Evolutionary conservation across 1,139 yeast species (phyloP), one percentile per base, ranked within the genome.

Genomic region (Debaryomyces fabryi): DNA sequence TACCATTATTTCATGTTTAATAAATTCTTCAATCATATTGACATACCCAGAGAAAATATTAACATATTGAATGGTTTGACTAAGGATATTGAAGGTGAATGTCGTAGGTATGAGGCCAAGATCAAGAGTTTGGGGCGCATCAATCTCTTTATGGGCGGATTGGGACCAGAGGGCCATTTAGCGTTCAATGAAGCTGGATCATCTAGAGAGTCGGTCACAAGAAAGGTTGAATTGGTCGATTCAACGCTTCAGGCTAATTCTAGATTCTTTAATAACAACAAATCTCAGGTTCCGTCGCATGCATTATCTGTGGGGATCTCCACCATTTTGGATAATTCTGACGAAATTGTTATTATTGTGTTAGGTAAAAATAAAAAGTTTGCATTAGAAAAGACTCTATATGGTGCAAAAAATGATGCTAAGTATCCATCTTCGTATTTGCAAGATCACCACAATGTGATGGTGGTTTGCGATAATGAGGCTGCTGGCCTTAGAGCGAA

Each of bases 141-240:
- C 53, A 73, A 83, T 57, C 68, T 82, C 49, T 82, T 82, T 57
- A 62, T 82, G 61, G 87, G 86, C 10, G 87, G 87, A 1, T 69
- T 82, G 58, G 87, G 87, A 3, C 82, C 85, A 20, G 84, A 83
- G 59, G 87, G 87, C 32, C 86, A 82, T 60, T 71, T 82, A 60
- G 87, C 87, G 1, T 82, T 82, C 60, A 82, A 82, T 62, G 87
- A 82, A 62, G 72, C 79, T 16, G 87, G 87, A 9, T 79, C 84
- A 6, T 43, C 72, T 3, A 69, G 82, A 51, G 61, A 67, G 50
- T 75, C 82, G 6, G 63, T 53, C 16, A 82, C 87, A 1, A 69
- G 87, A 54, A 67, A 68, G 53, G 83, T 82, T 27, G 59, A 65
- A 3, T 70, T 82, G 51, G 86, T 78, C 9, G 69, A 72, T 45